Evolutionary conservation across 2,329 filamentous ascomycete species (phyloP), one percentile per base, ranked within the genome.

Genomic region (Whalleya microplaca): DNA sequence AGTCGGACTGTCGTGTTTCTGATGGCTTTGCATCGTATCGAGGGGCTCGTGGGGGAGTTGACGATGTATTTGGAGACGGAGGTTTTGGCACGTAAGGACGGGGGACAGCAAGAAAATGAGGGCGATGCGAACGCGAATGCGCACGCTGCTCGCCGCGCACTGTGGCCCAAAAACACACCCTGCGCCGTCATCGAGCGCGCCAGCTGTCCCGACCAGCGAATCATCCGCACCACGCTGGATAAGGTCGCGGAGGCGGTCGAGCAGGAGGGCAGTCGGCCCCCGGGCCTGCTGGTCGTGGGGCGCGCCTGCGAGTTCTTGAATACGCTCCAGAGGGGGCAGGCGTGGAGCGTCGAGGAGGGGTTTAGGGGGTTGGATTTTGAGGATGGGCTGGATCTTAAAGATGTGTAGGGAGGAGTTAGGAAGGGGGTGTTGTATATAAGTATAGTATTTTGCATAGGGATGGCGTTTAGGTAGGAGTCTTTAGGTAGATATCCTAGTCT

Each of bases 171-270:
- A 32, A 74, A 77, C n/a, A 95, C 92, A 1, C 92, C 94, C 0
- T 97, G 94, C 68, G 93, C 94, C 0, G 93, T 99, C 10, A 84
- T 99, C 53, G 95, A 99, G 75, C 84, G 95, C 37, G 95, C 95
- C 5, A 96, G 91, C 59, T 99, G 95, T 71, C 90, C 92, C 0
- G 95, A 99, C 70, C 95, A 99, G 76, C 82, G 94, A 47, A 91
- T 99, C 16, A 93, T 99, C 23, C 82, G 95, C 53, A 95, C 92
- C 1, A 96, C 92, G 1, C 76, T 99, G 21, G 83, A 87, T 65
- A 83, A 89, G 66, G 91, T 98, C 1, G 89, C 83, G 21, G 82
- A 86, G 50, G 95, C 95, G 0, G 87, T 99, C 45, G 92, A 97
- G 71, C 86, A 90, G 48, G 92, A 96, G 69, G 95, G 95, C 0